Base-by-base conservation (phyloP, 768 basidiomycete genomes). In the Lactarius hatsudake region DNA sequence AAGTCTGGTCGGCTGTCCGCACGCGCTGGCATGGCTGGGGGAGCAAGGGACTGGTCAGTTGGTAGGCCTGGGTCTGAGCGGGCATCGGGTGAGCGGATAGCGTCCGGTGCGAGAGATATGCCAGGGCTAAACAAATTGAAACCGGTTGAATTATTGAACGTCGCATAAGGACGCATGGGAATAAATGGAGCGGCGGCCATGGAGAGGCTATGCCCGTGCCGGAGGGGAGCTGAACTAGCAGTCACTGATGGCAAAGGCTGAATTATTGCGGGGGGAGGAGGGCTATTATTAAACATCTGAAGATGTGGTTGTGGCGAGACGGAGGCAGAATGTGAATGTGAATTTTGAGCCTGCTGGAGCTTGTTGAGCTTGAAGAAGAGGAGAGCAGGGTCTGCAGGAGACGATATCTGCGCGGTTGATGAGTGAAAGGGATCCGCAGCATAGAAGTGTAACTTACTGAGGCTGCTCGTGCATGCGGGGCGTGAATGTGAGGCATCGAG, bases 321-420 rank as follows among this genome's bases (percentile, higher is more conserved):
- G 15, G 87, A 78, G 34, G 87, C 74, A 1, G 90, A 91, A 62
- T 79, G 81, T 1, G 80, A 74, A 4, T 82, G 78, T 3, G 84
- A 78, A 61, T 71, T 83, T 63, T 91, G 89, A 0, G 88, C 83
- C 76, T 88, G 88, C 69, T 92, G 91, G 12, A 94, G 80, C 76
- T 91, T 92, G 78, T 91, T 92, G 54, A 94, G 80, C 76, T 92
- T 93, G 78, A 89, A 93, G 70, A 86, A 83, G 23, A 94, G 80
- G 28, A 94, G 76, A 23, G 90, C 89, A 34, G 93, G 92, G 74
- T 94, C 93, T 5, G 92, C 92, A 34, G 93, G 91, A n/a, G 91
- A 93, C 2, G 93, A 94, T 77, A 94, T 91, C 93, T 94, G 73
- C 28, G 66, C 56, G 54, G 28, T 36, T 23, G 20, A 18, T 66